These are phyloP conservation scores for Phaeotremella skinneri DNA, from an alignment of 768 basidiomycete species.

Conservation along the genomic window DNA sequence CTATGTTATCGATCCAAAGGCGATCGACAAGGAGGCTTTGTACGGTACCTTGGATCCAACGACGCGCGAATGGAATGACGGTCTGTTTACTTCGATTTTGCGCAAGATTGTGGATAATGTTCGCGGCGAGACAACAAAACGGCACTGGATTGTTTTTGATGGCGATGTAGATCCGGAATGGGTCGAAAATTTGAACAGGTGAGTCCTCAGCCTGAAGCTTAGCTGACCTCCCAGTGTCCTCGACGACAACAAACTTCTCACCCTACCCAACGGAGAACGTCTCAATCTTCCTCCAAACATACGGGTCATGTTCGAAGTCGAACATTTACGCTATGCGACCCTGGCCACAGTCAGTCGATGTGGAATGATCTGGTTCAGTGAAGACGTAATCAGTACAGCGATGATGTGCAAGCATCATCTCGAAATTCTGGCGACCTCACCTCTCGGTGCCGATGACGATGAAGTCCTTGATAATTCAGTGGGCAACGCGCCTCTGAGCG, in stretches of 20 bases:
- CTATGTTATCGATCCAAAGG: conserved; percentile 98
- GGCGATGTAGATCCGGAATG: conserved; percentile 99
- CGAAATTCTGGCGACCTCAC: conserved; percentile 65
- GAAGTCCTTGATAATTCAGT: conserved; percentile 58
- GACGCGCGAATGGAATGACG: conserved; percentile 98
- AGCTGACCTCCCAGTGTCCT: conserved; percentile 66
- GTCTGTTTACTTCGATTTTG: conserved; percentile 93
- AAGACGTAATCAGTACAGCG: conserved; percentile 81
- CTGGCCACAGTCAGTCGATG: conserved; percentile 98
- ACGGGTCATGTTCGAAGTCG: conserved; percentile 99
- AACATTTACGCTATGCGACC: conserved; percentile 94
- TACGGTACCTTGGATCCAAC: conserved; percentile 97
- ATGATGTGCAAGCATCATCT: conserved; percentile 94
- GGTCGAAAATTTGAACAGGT: conserved; percentile 99
- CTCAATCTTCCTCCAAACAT: conserved; percentile 95
- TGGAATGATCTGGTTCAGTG: conserved; percentile 99
- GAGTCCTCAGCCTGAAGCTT: conserved; percentile 23
- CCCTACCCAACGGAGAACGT: conserved; percentile 95
- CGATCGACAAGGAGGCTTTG: conserved; percentile 95
- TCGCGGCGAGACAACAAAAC: conserved; percentile 90
- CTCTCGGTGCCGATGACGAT: conserved; percentile 88
- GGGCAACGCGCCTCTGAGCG: conserved; percentile 52
- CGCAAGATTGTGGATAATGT: conserved; percentile 98
- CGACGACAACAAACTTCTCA: conserved; percentile 96
- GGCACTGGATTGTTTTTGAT: conserved; percentile 99